A percentile compares a stretch with the other conserved stretches of the same genome.
Conservation (phyloP, 176 grass and related monocot species). For the Carex pumila region DNA sequence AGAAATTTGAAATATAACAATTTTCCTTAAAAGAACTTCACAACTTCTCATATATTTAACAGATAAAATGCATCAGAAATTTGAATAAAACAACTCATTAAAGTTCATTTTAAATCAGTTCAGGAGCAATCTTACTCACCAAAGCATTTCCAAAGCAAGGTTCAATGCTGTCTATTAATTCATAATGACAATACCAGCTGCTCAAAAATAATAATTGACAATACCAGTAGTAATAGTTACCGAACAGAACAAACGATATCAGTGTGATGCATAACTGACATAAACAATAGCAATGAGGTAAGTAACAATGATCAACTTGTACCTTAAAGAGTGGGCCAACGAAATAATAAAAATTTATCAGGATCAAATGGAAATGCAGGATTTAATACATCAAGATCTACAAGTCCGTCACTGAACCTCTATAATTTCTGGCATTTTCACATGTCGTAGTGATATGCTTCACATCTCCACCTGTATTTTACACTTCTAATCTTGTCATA, state of each 20-base stretch:
- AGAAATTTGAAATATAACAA: too few relatives aligned
- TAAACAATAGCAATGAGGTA: not conserved
- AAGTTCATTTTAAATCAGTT: too few relatives aligned
- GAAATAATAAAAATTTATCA: not conserved
- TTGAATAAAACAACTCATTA: too few relatives aligned
- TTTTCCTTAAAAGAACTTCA: too few relatives aligned
- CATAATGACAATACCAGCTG: not conserved
- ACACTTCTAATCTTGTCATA: slow-evolving; percentile 55
- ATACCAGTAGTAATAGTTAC: not conserved
- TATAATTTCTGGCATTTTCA: slow-evolving; percentile 76
- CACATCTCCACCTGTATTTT: slow-evolving; percentile 96
- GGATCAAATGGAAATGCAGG: slow-evolving; percentile 2
- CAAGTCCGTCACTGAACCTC: slow-evolving; percentile 59
- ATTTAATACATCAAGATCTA: slow-evolving; percentile 4
- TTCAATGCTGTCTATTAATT: not conserved
- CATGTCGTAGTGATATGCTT: slow-evolving; percentile 66
- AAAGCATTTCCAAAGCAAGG: too few relatives aligned
- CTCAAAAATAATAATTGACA: not conserved
- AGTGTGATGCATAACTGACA: not conserved
- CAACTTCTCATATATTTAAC: too few relatives aligned
- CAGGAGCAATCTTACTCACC: too few relatives aligned
- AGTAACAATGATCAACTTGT: not conserved
- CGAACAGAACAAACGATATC: not conserved
- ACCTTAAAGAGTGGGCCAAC: not conserved
- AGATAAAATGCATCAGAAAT: too few relatives aligned